Evolutionary conservation across 2,329 filamentous ascomycete species (phyloP).

Genomic region (Verticillium nonalfalfae): DNA sequence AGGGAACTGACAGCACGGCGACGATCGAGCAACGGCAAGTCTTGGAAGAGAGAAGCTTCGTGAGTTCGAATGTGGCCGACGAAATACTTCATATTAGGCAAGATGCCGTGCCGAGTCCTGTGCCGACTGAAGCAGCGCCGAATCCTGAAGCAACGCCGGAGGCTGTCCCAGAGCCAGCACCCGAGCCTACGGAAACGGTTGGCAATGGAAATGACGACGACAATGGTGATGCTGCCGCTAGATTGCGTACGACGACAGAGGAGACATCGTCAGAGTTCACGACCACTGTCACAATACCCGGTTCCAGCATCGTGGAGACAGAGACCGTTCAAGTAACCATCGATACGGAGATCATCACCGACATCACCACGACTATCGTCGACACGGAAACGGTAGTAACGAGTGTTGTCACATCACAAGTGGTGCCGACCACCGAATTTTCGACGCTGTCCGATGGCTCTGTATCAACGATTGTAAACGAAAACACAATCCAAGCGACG

Average conservation of each 20-base stretch:
- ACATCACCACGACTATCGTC: background rate
- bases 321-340: background rate
- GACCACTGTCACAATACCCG: background rate
- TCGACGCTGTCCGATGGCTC: background rate
- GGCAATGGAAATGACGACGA: background rate
- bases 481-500: background rate
- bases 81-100: constrained; percentile 3
- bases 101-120: background rate
- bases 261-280: background rate
- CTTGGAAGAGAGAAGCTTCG: background rate
- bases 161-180: background rate
- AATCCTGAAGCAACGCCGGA: background rate
- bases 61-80: background rate
- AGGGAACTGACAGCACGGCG: constrained; percentile 20
- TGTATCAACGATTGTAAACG: background rate
- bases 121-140: background rate
- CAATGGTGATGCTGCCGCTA: background rate
- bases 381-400: background rate
- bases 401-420: background rate
- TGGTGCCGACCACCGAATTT: background rate
- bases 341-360: background rate
- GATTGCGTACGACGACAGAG: background rate
- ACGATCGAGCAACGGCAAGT: constrained; percentile 11
- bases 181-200: background rate
- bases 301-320: background rate